phyloP scores from a whole-genome alignment of 768 basidiomycete species.

The Coprinopsis sp. region DNA sequence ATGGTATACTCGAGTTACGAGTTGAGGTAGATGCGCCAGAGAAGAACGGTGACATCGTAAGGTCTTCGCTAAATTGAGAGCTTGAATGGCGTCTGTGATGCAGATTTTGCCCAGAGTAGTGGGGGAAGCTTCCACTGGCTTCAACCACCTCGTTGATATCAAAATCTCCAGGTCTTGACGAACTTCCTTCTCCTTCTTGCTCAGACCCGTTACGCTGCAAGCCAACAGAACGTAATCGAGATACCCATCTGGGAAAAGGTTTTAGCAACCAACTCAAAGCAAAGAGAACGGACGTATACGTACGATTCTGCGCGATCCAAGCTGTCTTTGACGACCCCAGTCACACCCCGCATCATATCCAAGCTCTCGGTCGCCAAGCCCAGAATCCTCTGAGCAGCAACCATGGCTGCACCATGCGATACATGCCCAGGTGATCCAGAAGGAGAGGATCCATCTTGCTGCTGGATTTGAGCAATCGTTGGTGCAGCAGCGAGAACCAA shows the following conservation, averaged over 20 bases:
- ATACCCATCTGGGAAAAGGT: conserved; percentile 62
- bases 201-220: conserved; percentile 52
- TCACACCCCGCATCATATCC: conserved; percentile 88
- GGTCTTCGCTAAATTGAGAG: conserved; percentile 18
- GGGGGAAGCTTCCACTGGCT: not conserved
- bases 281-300: conserved; percentile 24
- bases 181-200: conserved; percentile 19
- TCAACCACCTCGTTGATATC: not conserved
- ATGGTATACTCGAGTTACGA: conserved; percentile 30
- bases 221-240: conserved; percentile 72
- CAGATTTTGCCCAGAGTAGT: not conserved
- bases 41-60: conserved; percentile 22
- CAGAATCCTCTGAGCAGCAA: conserved; percentile 77
- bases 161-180: conserved; percentile 1
- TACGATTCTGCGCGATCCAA: conserved; percentile 84
- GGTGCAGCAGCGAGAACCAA: not conserved
- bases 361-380: conserved; percentile 86
- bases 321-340: conserved; percentile 83
- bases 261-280: conserved; percentile 8
- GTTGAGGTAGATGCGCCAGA: conserved; percentile 26
- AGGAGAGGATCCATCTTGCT: not conserved
- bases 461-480: not conserved
- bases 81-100: conserved; percentile 19
- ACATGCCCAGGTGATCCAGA: too few relatives aligned
- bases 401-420: conserved; percentile 53